A percentile compares a stretch with the other conserved stretches of the same genome.
phyloP scores from a whole-genome alignment of 78 protist species.

The Monosiga brevicollis region DNA sequence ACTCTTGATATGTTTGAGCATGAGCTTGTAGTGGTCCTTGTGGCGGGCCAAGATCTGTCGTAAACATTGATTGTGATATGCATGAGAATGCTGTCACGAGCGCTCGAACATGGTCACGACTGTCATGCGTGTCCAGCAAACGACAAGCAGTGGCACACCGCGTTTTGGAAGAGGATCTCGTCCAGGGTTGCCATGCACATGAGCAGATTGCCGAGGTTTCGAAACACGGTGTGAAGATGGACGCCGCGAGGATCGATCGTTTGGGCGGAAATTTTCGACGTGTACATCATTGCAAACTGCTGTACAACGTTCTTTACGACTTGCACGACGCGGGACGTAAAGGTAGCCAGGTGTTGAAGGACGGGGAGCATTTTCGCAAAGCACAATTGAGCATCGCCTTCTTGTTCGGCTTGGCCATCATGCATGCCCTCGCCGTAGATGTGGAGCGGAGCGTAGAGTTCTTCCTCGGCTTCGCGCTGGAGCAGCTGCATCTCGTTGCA shows the following conservation, averaged over 20 bases:
- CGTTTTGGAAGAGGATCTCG: conserved; percentile 31
- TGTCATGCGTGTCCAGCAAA: no score
- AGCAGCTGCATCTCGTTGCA: conserved; percentile 33
- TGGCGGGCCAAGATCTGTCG: no score
- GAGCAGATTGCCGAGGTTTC: conserved; percentile 26
- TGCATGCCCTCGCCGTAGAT: background rate
- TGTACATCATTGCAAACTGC: conserved; percentile 52
- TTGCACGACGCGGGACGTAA: conserved; percentile 32
- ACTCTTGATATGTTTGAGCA: no score
- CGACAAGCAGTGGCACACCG: conserved; percentile 2
- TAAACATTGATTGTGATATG: no score
- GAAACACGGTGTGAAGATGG: background rate
- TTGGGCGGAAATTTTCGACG: background rate
- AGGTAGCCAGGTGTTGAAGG: conserved; percentile 29
- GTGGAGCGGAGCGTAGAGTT: background rate
- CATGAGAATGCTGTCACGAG: no score
- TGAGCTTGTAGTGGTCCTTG: no score
- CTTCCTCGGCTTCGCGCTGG: background rate
- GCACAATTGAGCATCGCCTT: conserved; percentile 40
- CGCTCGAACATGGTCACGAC: no score
- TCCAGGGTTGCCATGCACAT: conserved; percentile 49
- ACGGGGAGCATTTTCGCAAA: conserved; percentile 44
- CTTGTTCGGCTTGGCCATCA: conserved; percentile 18
- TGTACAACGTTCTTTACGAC: conserved; percentile 36
- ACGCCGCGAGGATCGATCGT: background rate